A percentile compares a stretch with the other conserved stretches of the same genome.
Evolutionary conservation across 441 rosid species (phyloP).

Genomic region (Mallotus japonicus): DNA sequence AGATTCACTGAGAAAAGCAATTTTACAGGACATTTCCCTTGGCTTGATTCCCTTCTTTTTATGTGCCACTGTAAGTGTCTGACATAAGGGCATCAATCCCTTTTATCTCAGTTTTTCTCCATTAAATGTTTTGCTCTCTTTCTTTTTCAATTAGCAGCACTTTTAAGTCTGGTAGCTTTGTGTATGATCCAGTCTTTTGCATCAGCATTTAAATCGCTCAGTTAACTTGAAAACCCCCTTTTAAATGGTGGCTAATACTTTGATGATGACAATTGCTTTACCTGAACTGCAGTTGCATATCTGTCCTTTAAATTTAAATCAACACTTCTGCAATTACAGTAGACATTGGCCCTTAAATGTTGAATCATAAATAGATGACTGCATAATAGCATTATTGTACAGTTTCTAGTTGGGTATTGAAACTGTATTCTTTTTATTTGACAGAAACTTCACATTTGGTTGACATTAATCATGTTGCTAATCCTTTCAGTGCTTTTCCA

Average conservation of each 20-base stretch:
- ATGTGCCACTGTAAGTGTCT: constrained; percentile 66
- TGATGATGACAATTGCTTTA: too few relatives aligned
- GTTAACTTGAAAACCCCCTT: too few relatives aligned
- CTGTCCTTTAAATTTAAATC: too few relatives aligned
- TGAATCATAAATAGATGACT: too few relatives aligned
- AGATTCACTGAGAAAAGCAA: constrained; percentile 47
- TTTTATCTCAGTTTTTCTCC: not conserved
- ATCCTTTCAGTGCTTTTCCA: not conserved
- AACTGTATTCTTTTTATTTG: not conserved
- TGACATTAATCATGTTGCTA: not conserved
- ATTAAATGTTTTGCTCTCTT: not conserved
- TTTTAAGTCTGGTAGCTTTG: too few relatives aligned
- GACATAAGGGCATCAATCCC: not conserved
- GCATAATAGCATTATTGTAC: not conserved
- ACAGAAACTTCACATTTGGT: not conserved
- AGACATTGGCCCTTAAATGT: too few relatives aligned
- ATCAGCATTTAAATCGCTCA: too few relatives aligned
- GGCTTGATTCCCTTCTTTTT: constrained; percentile 79
- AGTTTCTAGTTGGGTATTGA: not conserved
- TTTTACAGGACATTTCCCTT: constrained; percentile 55
- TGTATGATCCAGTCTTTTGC: too few relatives aligned
- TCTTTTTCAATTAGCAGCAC: not conserved
- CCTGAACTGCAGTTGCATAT: too few relatives aligned
- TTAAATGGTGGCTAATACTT: too few relatives aligned
- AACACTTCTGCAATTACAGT: too few relatives aligned